Evolutionary conservation across 148 eudicot species (phyloP).

Genomic region (Spergularia bocconei): DNA sequence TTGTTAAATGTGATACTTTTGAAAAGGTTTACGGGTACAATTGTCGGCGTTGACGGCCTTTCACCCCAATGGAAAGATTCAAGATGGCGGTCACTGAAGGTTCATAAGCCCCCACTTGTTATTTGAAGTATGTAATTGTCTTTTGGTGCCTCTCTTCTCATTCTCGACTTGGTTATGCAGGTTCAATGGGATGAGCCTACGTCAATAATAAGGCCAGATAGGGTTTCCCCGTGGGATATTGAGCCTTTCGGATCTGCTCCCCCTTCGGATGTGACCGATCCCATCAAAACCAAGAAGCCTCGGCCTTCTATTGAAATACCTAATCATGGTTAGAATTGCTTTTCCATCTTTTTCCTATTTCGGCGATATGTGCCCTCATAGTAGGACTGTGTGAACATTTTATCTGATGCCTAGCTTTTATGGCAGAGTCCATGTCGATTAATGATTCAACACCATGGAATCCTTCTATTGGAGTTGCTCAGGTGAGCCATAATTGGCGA

Average conservation of each 20-base stretch:
- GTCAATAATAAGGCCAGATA: slow-evolving; percentile 71
- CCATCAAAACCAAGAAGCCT: slow-evolving; percentile 63
- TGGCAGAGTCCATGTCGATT: slow-evolving; percentile 46
- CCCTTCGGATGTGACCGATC: slow-evolving; percentile 43
- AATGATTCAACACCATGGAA: slow-evolving; percentile 54
- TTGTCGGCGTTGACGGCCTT: slow-evolving; percentile 73
- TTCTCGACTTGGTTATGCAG: slow-evolving; percentile 31
- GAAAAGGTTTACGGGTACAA: slow-evolving; percentile 84
- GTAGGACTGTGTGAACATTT: neutral
- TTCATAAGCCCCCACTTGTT: slow-evolving; percentile 16
- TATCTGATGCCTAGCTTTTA: neutral
- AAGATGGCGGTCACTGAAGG: slow-evolving; percentile 88
- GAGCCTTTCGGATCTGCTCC: slow-evolving; percentile 68
- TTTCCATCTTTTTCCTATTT: neutral
- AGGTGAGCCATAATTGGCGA: slow-evolving; percentile 16
- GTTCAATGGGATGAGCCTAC: slow-evolving; percentile 98
- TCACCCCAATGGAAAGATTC: slow-evolving; percentile 79
- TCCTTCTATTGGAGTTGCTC: slow-evolving; percentile 37
- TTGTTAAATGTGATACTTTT: slow-evolving; percentile 7
- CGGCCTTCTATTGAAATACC: slow-evolving; percentile 59
- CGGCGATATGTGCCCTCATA: neutral
- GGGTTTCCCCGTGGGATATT: slow-evolving; percentile 96
- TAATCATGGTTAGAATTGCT: slow-evolving; percentile 44
- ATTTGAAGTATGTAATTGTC: neutral
- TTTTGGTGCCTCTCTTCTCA: neutral